Base-by-base conservation (phyloP, 2,329 filamentous ascomycete genomes). In the Emmonsiellopsis sp. region DNA sequence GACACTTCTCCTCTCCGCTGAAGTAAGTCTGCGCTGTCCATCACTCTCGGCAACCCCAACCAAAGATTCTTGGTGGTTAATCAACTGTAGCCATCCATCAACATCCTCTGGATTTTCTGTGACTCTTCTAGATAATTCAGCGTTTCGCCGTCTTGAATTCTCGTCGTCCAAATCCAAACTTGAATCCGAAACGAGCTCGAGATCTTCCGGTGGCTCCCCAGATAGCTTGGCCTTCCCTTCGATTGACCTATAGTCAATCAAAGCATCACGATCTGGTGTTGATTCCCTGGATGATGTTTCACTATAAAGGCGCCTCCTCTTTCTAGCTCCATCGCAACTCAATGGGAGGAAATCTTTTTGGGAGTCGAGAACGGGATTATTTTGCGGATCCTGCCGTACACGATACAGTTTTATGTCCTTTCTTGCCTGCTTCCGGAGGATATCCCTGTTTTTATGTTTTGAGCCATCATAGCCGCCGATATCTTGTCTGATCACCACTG, bases 51-150 rank as follows among this genome's bases (percentile, higher is more conserved):
- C 42, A 65, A 76, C 63, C 72, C 73, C 73, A 42, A 92, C 71
- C 53, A 94, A 74, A 2, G 70, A 67, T 57, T 89, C 83, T 70
- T 97, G 92, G 56, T 95, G 83, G 7, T 83, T 73, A 45, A 92
- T 85, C n/a, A 96, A 76, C 38, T 81, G 77, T 13, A 94, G 68
- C 92, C 92, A 97, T 15, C 82, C 77, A 42, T 83, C 73, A 16
- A 87, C 75, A 62, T 94, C 80, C 5, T 76, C 67, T 1, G 90
- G 88, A 20, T 81, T 68, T 1, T 85, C 75, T 53, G 85, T 83
- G 35, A 89, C 82, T 32, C 68, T 76, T 10, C 78, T 80, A 2
- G 79, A 81, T 7, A 96, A 73, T 50, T 83, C 74, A 0, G 85
- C 63, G 55, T 73, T 69, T 16, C 59, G 65, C 34, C 64, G 56